Percentiles rank a stretch among this genome's conserved stretches.
Conservation (phyloP, 2,329 filamentous ascomycete genomes). For the Alternaria arbusti region DNA sequence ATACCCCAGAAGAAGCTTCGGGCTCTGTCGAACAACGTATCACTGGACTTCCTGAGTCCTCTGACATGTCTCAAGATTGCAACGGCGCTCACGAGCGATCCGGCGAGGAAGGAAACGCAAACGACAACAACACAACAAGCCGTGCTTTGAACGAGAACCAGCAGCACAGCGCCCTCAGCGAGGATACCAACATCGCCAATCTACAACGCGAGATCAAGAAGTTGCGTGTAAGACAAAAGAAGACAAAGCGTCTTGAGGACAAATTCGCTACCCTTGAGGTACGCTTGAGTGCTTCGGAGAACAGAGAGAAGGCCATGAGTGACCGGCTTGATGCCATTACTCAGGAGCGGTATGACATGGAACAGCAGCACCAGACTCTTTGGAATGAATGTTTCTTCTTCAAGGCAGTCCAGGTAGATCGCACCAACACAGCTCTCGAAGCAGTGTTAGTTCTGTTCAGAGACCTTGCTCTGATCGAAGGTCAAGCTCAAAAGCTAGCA, state of each 20-base stretch:
- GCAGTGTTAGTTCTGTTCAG: background rate
- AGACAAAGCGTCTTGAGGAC: background rate
- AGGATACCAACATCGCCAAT: background rate
- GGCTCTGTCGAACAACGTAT: background rate
- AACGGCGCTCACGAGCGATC: background rate
- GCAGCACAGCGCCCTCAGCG: background rate
- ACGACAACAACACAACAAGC: background rate
- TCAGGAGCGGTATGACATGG: background rate
- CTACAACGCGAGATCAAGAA: background rate
- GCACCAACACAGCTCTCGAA: background rate
- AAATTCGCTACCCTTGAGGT: background rate
- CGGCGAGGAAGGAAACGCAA: background rate
- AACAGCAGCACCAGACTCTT: background rate
- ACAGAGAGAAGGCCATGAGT: background rate
- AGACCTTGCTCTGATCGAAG: background rate
- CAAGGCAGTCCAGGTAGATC: background rate
- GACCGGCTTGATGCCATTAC: background rate
- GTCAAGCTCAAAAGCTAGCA: background rate
- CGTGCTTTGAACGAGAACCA: background rate
- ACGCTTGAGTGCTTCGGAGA: background rate
- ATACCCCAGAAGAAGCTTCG: background rate
- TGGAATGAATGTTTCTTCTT: background rate
- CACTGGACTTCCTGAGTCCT: background rate
- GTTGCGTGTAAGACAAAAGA: background rate
- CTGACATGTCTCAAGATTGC: accelerated